A percentile compares a stretch with the other conserved stretches of the same genome.
These are phyloP conservation scores for Chalciporus chontae DNA, from an alignment of 768 basidiomycete genomes.

Conservation along the genomic window DNA sequence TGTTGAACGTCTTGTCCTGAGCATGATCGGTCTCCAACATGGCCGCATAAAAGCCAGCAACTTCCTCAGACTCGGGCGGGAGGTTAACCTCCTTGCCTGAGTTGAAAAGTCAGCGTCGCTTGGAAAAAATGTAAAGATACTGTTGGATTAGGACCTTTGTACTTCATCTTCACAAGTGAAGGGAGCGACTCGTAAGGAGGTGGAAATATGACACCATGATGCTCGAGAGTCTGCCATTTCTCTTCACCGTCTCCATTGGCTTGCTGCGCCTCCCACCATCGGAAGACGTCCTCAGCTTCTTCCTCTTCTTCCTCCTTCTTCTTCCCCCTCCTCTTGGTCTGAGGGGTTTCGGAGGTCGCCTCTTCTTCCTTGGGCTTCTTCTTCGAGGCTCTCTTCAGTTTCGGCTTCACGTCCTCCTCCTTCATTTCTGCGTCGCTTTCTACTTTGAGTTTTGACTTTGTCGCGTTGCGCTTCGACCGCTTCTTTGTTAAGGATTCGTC, in stretches of 20 bases:
- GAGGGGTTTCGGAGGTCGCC: slow-evolving; percentile 38
- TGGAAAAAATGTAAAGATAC: slow-evolving; percentile 5
- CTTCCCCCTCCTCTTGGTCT: slow-evolving; percentile 53
- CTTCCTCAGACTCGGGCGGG: slow-evolving; percentile 87
- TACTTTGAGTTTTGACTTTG: slow-evolving; percentile 40
- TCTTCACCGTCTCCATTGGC: slow-evolving; percentile 69
- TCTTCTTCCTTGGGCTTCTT: slow-evolving; percentile 56
- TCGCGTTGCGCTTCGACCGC: slow-evolving; percentile 15
- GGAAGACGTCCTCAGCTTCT: slow-evolving; percentile 63
- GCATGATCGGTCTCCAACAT: slow-evolving; percentile 92
- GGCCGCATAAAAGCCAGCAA: slow-evolving; percentile 93
- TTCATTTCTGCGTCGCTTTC: slow-evolving; percentile 48
- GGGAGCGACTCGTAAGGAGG: slow-evolving; percentile 90
- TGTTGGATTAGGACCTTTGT: slow-evolving; percentile 64
- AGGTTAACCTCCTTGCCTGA: slow-evolving; percentile 77
- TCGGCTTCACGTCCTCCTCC: slow-evolving; percentile 45
- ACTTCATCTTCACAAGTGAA: slow-evolving; percentile 84
- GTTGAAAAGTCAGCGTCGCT: slow-evolving; percentile 16
- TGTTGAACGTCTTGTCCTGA: slow-evolving; percentile 81
- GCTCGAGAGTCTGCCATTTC: slow-evolving; percentile 96
- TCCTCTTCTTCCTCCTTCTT: slow-evolving; percentile 55
- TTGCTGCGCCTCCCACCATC: slow-evolving; percentile 83
- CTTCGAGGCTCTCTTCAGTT: slow-evolving; percentile 42
- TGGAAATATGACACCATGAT: slow-evolving; percentile 93
- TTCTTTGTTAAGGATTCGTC: slow-evolving; percentile 34